phyloP scores from a whole-genome alignment of 2,329 filamentous ascomycete genomes.

The Scolecobasidium constrictum region DNA sequence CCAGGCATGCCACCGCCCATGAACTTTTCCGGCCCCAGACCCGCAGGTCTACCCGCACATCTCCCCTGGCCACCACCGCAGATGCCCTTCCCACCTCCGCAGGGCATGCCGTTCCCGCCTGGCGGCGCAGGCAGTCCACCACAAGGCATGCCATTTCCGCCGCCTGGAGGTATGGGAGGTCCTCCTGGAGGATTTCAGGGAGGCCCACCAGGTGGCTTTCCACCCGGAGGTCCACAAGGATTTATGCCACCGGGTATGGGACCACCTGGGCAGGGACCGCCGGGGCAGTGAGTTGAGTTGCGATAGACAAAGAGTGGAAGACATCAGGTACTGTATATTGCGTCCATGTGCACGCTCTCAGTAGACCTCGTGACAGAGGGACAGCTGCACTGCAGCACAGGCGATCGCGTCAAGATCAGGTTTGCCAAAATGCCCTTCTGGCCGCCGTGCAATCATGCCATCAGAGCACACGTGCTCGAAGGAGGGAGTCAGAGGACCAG shows the following conservation, averaged over 20 bases:
- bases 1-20: constrained; percentile 16
- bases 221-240: not conserved
- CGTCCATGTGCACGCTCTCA: no score
- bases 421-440: no score
- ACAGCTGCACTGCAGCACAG: no score
- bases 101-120: constrained; percentile 16
- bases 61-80: constrained; percentile 17
- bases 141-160: constrained; percentile 17
- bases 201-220: constrained; percentile 19
- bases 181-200: no score
- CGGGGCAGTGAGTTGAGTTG: not conserved
- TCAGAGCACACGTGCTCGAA: no score
- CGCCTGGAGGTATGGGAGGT: constrained; percentile 12
- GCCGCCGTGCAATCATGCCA: no score
- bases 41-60: constrained; percentile 8
- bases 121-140: constrained; percentile 18
- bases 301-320: no score
- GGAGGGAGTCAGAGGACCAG: no score
- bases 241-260: not conserved
- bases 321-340: no score
- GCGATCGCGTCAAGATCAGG: no score
- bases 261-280: constrained; percentile 5
- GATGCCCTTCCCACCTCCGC: constrained; percentile 18
- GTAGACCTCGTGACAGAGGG: no score
- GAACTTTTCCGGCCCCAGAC: constrained; percentile 21